Evolutionary conservation across 257 asterid genomes (phyloP), one percentile per base, ranked within the genome.

Genomic region (Salvia splendens): DNA sequence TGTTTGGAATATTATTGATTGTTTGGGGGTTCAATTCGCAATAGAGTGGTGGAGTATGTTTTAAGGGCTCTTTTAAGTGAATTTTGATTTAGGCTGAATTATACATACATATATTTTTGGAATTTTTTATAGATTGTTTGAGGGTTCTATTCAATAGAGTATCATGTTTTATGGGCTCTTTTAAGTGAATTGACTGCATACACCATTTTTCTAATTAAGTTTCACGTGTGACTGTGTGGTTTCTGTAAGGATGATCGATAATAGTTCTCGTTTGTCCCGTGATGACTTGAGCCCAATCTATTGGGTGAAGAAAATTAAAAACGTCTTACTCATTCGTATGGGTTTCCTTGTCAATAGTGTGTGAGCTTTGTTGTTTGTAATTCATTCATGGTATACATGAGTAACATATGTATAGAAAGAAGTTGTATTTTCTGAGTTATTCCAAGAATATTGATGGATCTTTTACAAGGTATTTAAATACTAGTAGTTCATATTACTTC

Each of bases 31-130:
- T 33, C 6, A n/a, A 40, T 70, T 61, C 71, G 51, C 35, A 11
- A 65, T 68, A 60, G 77, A 49, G 60, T 48, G 9, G 20, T 49
- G 20, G 20, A 24, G 3, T 24, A 24, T 24, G 30, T 24, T 67
- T 43, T 49, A n/a, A 62, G 69, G 75, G 59, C 79, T 69, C 66
- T 67, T 57, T 42, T 30, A 60, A 36, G 77, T 78, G 78, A 70
- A 62, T 63, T 24, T 24, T 81, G 77, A 80, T 74, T 28, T 59
- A 53, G 57, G 61, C 69, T 60, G 66, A 28, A 15, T 12, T 3
- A 52, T 20, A 10, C 0, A 52, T 28, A 50, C 7, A 7, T 2
- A 6, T 75, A 1, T 24, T 24, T 78, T 30, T 33, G 61, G 55
- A 10, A 41, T 40, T 58, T 48, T 40, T 46, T 62, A 50, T 1